Evolutionary conservation across 2,329 filamentous ascomycete species (phyloP).

Genomic region (Exserohilum turcica): DNA sequence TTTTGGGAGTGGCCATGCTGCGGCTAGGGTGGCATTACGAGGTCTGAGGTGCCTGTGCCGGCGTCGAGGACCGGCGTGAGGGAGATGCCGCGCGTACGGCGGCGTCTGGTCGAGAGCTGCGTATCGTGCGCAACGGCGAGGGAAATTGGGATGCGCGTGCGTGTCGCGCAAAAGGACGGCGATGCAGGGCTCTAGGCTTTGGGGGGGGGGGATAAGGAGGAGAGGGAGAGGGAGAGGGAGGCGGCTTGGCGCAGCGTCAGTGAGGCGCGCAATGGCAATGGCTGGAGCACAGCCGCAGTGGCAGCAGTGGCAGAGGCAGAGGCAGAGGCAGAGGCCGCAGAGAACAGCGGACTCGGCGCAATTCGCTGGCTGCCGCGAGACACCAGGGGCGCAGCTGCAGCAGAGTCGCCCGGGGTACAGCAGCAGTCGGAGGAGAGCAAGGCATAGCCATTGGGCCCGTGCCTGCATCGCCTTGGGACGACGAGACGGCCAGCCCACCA

Average conservation of each 20-base stretch:
- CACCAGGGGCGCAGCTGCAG: slow-evolving; percentile 17
- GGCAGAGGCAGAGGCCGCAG: not conserved
- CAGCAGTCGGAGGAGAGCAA: not conserved
- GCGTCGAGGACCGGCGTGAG: not conserved
- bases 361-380: slow-evolving; percentile 9
- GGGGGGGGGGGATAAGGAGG: too few species aligned
- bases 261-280: slow-evolving; percentile 7
- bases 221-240: not conserved
- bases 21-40: not conserved
- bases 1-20: not conserved
- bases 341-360: not conserved
- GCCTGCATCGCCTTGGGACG: slow-evolving; percentile 16
- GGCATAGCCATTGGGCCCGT: slow-evolving; percentile 18
- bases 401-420: slow-evolving; percentile 8
- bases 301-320: slow-evolving; percentile 1
- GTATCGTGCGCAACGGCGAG: not conserved
- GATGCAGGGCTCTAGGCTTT: not conserved
- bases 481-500: slow-evolving; percentile 7
- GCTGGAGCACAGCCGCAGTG: too few species aligned
- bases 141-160: slow-evolving; percentile 2
- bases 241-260: slow-evolving; percentile 17
- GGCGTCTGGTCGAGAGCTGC: not conserved
- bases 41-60: too few species aligned
- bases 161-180: not conserved
- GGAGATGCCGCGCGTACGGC: not conserved